phyloP scores from a whole-genome alignment of 2,329 filamentous ascomycete genomes.

The Cladophialophora psammophila region DNA sequence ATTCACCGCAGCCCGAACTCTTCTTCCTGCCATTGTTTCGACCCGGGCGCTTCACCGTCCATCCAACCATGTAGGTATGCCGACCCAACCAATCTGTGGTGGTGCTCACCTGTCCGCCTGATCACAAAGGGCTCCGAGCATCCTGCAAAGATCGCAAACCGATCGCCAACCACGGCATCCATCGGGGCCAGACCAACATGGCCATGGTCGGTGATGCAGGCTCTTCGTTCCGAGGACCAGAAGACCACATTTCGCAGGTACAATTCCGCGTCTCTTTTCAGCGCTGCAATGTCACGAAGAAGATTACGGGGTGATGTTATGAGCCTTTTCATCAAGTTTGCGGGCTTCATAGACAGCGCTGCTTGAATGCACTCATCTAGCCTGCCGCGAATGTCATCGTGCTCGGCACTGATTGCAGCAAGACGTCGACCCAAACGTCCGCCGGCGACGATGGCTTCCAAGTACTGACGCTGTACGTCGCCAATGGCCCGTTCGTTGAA shows the following conservation, averaged over 20 bases:
- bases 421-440: neutral
- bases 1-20: constrained; percentile 3
- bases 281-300: neutral
- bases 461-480: neutral
- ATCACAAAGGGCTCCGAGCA: neutral
- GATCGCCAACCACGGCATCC: neutral
- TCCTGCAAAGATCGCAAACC: neutral
- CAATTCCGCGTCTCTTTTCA: neutral
- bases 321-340: neutral
- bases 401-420: neutral
- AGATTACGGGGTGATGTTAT: neutral
- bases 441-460: neutral
- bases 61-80: constrained; percentile 3
- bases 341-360: neutral
- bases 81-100: neutral
- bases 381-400: neutral
- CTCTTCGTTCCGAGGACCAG: constrained; percentile 3
- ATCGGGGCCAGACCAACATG: neutral
- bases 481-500: neutral
- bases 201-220: constrained; percentile 1
- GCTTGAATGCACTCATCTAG: neutral
- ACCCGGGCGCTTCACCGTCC: neutral
- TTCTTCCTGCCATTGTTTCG: neutral
- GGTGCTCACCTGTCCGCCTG: neutral
- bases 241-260: neutral